Conservation (phyloP, 2,329 filamentous ascomycete genomes). For the Biscogniauxia mediterranea region DNA sequence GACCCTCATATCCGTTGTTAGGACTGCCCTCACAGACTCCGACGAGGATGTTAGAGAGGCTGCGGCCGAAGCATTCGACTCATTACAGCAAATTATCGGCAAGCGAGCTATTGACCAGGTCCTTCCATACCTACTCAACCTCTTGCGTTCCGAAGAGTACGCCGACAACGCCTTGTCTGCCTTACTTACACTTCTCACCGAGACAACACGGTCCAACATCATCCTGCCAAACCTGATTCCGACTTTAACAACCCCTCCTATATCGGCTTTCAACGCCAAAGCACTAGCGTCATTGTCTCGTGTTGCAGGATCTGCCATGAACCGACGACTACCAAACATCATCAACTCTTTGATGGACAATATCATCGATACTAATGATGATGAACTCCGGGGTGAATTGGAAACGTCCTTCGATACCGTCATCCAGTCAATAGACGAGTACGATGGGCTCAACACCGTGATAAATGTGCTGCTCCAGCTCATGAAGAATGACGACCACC, state of each 20-base stretch:
- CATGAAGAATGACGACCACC: conserved; percentile 90
- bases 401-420: conserved; percentile 83
- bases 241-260: conserved; percentile 84
- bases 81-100: conserved; percentile 87
- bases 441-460: conserved; percentile 88
- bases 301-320: conserved; percentile 89
- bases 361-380: conserved; percentile 74
- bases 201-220: conserved; percentile 90
- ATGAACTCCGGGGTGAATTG: conserved; percentile 70
- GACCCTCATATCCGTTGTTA: conserved; percentile 89
- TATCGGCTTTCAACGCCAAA: conserved; percentile 91
- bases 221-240: conserved; percentile 96
- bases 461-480: conserved; percentile 91
- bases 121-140: conserved; percentile 82
- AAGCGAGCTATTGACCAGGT: conserved; percentile 96
- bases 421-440: conserved; percentile 90
- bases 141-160: conserved; percentile 81
- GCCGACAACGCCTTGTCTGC: conserved; percentile 92
- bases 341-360: conserved; percentile 94
- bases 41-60: conserved; percentile 90
- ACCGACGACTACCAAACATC: conserved; percentile 81
- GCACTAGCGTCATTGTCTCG: conserved; percentile 89
- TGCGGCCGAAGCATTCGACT: conserved; percentile 95
- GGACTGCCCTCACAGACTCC: conserved; percentile 85
- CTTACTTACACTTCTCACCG: conserved; percentile 88